Conservation (phyloP, 169 alveolate species). For the Eimeria falciformis region DNA sequence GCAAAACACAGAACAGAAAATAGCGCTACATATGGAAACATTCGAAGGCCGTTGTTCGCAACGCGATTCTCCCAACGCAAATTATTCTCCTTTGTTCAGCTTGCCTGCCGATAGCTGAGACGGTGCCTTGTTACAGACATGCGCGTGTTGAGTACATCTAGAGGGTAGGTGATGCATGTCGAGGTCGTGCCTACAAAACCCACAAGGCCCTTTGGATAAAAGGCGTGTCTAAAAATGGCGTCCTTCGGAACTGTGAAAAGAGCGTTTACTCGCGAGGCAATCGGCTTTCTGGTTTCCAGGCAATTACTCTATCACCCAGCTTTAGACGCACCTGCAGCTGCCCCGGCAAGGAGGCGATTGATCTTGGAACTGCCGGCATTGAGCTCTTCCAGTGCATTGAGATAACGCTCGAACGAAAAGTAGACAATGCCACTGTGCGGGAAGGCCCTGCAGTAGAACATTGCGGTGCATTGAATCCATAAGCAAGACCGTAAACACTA, state of each 20-base stretch:
- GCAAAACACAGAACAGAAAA: neutral
- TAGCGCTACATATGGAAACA: neutral
- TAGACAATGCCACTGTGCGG: neutral
- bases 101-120: constrained; percentile 7
- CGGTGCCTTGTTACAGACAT: constrained; percentile 36
- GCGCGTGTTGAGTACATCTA: constrained; percentile 67
- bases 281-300: too few species aligned
- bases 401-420: neutral
- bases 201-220: neutral
- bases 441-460: constrained; percentile 20
- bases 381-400: neutral
- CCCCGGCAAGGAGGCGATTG: neutral
- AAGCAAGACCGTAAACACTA: constrained; percentile 78
- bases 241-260: too few species aligned
- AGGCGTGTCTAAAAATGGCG: too few species aligned
- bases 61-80: too few species aligned
- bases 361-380: neutral
- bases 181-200: constrained; percentile 42
- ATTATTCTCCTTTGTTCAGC: too few species aligned
- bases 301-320: neutral
- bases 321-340: neutral
- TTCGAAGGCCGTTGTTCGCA: neutral
- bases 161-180: constrained; percentile 52
- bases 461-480: constrained; percentile 26
- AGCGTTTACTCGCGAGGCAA: too few species aligned